Conservation (phyloP, 2,329 filamentous ascomycete species). For the Thielaviopsis musarum region DNA sequence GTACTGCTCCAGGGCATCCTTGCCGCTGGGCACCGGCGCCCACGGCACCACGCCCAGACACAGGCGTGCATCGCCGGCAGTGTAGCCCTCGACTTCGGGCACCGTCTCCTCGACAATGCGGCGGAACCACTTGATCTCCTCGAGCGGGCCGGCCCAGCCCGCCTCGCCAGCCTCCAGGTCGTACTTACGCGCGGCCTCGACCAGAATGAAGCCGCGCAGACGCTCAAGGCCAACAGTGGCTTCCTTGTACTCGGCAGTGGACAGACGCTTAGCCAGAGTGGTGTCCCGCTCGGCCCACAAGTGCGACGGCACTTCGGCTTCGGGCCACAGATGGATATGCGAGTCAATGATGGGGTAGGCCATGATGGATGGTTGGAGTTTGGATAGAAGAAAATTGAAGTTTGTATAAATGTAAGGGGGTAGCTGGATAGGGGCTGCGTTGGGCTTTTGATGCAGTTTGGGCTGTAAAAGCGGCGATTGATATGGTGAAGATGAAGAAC, state of each 20-base stretch:
- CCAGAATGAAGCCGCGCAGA: slow-evolving; percentile 58
- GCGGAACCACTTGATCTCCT: slow-evolving; percentile 54
- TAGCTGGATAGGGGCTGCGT: background rate
- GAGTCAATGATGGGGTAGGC: slow-evolving; percentile 59
- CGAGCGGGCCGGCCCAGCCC: slow-evolving; percentile 52
- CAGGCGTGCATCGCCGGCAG: slow-evolving; percentile 27
- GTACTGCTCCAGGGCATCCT: slow-evolving; percentile 45
- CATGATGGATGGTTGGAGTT: slow-evolving; percentile 16
- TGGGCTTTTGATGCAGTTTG: background rate
- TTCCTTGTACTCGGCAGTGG: slow-evolving; percentile 43
- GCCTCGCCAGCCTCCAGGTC: slow-evolving; percentile 30
- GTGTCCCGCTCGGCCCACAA: slow-evolving; percentile 48
- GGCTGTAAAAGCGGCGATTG: background rate
- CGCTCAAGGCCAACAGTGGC: slow-evolving; percentile 24
- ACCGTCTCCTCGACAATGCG: slow-evolving; percentile 47
- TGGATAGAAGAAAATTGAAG: background rate
- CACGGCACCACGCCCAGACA: slow-evolving; percentile 63
- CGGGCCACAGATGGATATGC: slow-evolving; percentile 78
- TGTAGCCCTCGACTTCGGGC: slow-evolving; percentile 40
- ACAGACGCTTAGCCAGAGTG: slow-evolving; percentile 46
- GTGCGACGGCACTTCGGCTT: slow-evolving; percentile 46
- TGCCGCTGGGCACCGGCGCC: slow-evolving; percentile 62
- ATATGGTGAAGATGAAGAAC: background rate
- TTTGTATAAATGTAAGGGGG: background rate
- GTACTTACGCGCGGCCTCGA: slow-evolving; percentile 65